Percentiles rank a stretch among this genome's conserved stretches.
phyloP scores from a whole-genome alignment of 306 rosid species.

The Coriaria nepalensis region DNA sequence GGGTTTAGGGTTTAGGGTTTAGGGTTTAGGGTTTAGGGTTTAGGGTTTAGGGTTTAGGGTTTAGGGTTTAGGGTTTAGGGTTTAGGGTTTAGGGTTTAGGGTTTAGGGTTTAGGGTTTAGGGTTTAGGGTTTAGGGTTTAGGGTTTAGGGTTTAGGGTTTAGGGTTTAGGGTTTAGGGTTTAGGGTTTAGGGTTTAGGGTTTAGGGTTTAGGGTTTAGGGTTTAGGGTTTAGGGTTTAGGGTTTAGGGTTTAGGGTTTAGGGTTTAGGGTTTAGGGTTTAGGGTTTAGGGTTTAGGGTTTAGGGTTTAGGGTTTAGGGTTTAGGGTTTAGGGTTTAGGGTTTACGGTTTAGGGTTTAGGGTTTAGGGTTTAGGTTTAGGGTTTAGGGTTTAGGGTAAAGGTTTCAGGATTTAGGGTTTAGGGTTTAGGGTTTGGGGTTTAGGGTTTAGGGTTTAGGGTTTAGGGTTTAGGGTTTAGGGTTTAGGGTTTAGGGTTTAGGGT shows the following conservation, averaged over 20 bases:
- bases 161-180: conserved; percentile 3
- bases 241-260: conserved; percentile 1
- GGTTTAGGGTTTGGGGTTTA: conserved; percentile 12
- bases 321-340: conserved; percentile 7
- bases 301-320: conserved; percentile 1
- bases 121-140: neutral
- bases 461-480: conserved; percentile 7
- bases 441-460: conserved; percentile 8
- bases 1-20: neutral
- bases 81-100: neutral
- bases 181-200: neutral
- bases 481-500: conserved; percentile 9
- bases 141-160: neutral
- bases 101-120: neutral
- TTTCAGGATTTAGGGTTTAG: conserved; percentile 8
- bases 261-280: neutral
- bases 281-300: conserved; percentile 3
- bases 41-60: neutral
- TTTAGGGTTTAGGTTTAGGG: conserved; percentile 10
- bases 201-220: neutral
- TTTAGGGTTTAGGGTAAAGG: neutral
- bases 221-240: neutral
- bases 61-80: neutral
- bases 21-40: neutral
- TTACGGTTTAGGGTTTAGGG: conserved; percentile 6